Evolutionary conservation across 2,329 filamentous ascomycete genomes (phyloP).

Genomic region (Ophiostoma australiae): DNA sequence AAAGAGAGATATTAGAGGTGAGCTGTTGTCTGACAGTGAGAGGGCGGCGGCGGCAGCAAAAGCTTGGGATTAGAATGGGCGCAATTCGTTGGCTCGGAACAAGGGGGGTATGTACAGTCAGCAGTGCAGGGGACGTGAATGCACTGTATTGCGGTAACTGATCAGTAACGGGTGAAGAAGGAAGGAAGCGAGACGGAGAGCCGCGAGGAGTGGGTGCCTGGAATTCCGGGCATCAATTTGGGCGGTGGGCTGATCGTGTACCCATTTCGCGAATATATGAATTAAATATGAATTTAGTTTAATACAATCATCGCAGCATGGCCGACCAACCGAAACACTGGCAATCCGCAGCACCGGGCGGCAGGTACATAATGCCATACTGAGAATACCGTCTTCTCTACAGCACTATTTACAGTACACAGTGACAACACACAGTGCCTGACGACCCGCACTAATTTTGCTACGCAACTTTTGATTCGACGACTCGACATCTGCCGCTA

Average conservation of each 20-base stretch:
- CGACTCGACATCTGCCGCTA: neutral
- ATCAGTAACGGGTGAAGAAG: conserved; percentile 23
- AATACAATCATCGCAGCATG: conserved; percentile 13
- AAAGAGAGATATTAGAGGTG: conserved; percentile 21
- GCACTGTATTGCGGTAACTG: neutral
- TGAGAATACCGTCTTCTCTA: too few species aligned
- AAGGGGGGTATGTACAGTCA: conserved; percentile 22
- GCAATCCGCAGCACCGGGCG: conserved; percentile 10
- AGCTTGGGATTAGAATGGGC: conserved; percentile 28
- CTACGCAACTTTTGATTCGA: conserved; percentile 21
- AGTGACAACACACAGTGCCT: neutral
- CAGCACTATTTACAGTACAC: neutral
- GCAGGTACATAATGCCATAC: neutral
- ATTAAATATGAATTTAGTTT: conserved; percentile 19
- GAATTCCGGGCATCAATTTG: conserved; percentile 15
- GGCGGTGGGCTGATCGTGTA: conserved; percentile 23
- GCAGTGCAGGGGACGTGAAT: neutral
- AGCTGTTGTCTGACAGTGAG: conserved; percentile 25
- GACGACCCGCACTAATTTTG: conserved; percentile 25
- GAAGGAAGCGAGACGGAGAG: neutral
- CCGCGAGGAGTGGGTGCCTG: conserved; percentile 17
- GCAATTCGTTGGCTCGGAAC: conserved; percentile 28
- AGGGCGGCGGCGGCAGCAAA: conserved; percentile 16
- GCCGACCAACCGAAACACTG: conserved; percentile 27
- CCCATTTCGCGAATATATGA: conserved; percentile 21